Evolutionary conservation across 116 monocot genomes (phyloP).

Genomic region (Phalaenopsis hybrid): DNA sequence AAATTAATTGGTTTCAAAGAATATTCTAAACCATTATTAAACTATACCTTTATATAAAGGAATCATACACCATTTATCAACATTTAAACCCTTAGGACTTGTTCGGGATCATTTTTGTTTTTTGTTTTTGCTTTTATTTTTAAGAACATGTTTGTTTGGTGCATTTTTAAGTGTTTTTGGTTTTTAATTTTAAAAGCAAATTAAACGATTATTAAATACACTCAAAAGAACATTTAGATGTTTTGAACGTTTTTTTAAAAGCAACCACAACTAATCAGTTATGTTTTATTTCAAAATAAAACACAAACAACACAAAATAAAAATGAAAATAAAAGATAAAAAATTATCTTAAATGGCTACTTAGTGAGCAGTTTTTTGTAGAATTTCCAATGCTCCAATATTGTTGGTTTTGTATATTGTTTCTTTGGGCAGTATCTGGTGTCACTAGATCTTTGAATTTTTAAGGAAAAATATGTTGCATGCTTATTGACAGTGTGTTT

Average conservation of each 20-base stretch:
- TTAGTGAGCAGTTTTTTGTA: neutral
- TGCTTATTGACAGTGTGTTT: neutral
- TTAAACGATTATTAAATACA: no score
- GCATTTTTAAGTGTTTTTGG: no score
- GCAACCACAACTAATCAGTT: no score
- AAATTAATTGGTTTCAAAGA: neutral
- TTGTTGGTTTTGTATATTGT: neutral
- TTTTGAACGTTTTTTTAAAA: no score
- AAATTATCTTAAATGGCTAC: neutral
- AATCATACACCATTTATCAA: neutral
- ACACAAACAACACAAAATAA: no score
- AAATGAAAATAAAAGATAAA: no score
- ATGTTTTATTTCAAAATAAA: no score
- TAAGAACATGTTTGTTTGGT: no score
- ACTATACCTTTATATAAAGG: neutral
- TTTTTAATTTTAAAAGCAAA: no score
- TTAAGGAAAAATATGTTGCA: neutral
- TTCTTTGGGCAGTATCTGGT: neutral
- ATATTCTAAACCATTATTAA: neutral
- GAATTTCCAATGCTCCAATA: neutral
- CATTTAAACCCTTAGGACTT: neutral
- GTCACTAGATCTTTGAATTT: neutral
- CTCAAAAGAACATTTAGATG: no score
- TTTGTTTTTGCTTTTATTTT: no score
- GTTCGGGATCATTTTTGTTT: no score